These are phyloP conservation scores for Rubus parviflorus DNA, from an alignment of 306 rosid species.

Conservation along the genomic window DNA sequence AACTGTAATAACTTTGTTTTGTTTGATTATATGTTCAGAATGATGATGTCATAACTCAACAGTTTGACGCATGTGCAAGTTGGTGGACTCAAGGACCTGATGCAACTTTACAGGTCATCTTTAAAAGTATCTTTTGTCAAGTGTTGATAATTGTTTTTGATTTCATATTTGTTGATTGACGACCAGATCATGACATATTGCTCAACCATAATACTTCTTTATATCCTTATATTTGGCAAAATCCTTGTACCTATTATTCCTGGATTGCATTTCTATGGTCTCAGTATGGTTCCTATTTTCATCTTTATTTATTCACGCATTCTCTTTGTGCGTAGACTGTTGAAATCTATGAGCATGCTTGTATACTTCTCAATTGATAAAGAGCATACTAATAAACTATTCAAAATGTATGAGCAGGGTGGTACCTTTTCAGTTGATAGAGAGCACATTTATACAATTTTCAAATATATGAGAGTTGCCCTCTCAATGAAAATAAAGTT, in stretches of 20 bases:
- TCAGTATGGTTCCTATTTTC: background rate
- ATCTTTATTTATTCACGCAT: background rate
- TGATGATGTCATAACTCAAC: slow-evolving; percentile 63
- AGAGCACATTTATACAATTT: background rate
- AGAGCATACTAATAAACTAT: background rate
- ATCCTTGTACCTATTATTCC: background rate
- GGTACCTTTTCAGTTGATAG: background rate
- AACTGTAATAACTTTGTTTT: background rate
- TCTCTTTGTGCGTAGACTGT: background rate
- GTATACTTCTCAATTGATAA: background rate
- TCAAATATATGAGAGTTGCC: slow-evolving; percentile 3
- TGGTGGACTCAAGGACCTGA: slow-evolving; percentile 99
- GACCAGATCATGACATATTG: background rate
- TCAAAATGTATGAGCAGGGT: background rate
- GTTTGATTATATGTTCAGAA: slow-evolving; percentile 29
- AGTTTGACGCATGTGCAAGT: slow-evolving; percentile 96
- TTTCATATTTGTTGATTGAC: slow-evolving; percentile 7
- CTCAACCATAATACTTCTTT: background rate
- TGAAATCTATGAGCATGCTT: background rate
- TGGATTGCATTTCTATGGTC: background rate
- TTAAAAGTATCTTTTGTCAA: slow-evolving; percentile 22
- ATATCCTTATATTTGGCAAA: background rate
- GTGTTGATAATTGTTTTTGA: background rate
- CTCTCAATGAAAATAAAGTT: background rate
- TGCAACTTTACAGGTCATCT: slow-evolving; percentile 81